Conservation (phyloP, 163 green algal genomes). For the Scenedesmus sp. region DNA sequence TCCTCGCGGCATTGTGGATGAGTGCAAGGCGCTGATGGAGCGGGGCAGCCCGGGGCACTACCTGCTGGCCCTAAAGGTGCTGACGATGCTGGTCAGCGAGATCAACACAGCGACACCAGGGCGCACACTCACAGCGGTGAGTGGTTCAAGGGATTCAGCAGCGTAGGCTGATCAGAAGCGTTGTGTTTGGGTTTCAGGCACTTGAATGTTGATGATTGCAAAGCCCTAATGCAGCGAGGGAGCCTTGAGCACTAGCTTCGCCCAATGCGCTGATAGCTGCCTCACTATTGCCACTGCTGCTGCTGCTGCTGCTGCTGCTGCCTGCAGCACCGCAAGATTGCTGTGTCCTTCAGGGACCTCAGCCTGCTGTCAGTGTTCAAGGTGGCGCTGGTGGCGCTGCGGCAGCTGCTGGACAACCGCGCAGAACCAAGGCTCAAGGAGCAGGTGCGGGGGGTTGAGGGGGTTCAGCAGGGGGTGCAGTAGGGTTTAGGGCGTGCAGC, state of each 20-base stretch:
- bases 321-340: slow-evolving; percentile 92
- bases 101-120: slow-evolving; percentile 91
- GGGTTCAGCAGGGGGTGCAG: neutral
- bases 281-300: neutral
- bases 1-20: slow-evolving; percentile 85
- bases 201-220: no score
- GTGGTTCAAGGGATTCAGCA: neutral
- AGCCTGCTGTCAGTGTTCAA: slow-evolving; percentile 79
- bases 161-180: no score
- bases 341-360: slow-evolving; percentile 93
- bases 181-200: no score
- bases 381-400: slow-evolving; percentile 76
- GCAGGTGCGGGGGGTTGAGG: slow-evolving; percentile 56
- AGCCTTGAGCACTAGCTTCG: no score
- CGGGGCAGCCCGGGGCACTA: slow-evolving; percentile 83
- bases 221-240: no score
- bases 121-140: slow-evolving; percentile 83
- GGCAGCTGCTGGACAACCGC: slow-evolving; percentile 69
- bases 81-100: slow-evolving; percentile 91
- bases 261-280: neutral
- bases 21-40: slow-evolving; percentile 70
- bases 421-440: slow-evolving; percentile 80
- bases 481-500: neutral
- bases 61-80: slow-evolving; percentile 90
- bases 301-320: neutral